Base-by-base conservation (phyloP, 192 early-diverging fungal species). In the Linnemannia hyalina region DNA sequence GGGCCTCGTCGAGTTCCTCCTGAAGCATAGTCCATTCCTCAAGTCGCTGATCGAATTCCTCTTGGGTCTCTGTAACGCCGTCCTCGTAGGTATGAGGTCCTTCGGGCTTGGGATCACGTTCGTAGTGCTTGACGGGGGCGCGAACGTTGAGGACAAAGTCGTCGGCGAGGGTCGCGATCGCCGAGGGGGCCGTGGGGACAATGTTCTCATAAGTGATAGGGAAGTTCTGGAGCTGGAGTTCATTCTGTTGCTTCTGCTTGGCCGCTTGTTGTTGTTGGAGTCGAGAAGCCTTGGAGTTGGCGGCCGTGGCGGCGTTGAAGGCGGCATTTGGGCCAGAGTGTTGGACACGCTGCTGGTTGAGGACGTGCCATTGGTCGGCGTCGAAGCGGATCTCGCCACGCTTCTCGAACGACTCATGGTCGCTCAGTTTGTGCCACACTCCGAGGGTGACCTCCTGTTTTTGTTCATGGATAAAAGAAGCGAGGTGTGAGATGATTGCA, bases 371-470 rank as follows among this genome's bases (percentile, higher is more conserved):
- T 22, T 77, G 75, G 0, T 86, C 84, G 4, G 76, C 52, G 40
- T 86, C 76, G 36, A 81, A 70, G 40, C 75, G 75, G 72, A 86
- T 86, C 79, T 86, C 84, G 22, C 84, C 84, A 42, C 84, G 78
- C 54, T 81, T 86, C 68, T 86, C 84, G 54, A 81, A 86, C 18
- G 78, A 77, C 35, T 86, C 84, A 76, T 81, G 79, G 36, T 86
- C 84, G n/a, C 79, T 86, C 70, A 86, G 18, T 52, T 86, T 86
- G 68, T 86, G 84, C 74, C 74, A 86, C n/a, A 86, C 84, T 36
- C 80, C 80, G 38, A 86, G 70, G 40, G 84, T 86, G 6, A 86
- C 80, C 52, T 86, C 84, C 84, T 86, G 54, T 35, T 29, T 11
- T n/a, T 49, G 72, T 46, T 71, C 38, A 77, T 29, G 41, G 16